Base-by-base conservation (phyloP, 2,329 filamentous ascomycete species). In the Aspergillus calidoustus region DNA sequence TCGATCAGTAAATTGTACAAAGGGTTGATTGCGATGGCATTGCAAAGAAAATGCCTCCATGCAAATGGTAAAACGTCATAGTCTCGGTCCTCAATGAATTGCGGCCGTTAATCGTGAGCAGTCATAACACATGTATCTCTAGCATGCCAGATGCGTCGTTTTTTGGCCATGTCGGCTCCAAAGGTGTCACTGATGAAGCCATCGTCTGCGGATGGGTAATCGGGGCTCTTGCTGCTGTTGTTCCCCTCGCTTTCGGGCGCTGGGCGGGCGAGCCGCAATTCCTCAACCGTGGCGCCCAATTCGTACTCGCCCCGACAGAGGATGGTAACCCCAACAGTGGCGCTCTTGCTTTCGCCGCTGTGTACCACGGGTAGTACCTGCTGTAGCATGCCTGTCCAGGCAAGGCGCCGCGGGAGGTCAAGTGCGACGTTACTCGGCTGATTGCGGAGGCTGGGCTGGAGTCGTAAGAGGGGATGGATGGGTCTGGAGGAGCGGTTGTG, bases 361-460 rank as follows among this genome's bases (percentile, higher is more conserved):
- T 78, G 76, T 1, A 97, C 73, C 7, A 86, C 72, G 0, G 90
- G 87, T 0, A 97, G 79, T 1, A 86, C 83, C 71, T 89, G 89
- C 77, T 97, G 93, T 60, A 97, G 77, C 31, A 91, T 88, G 1
- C 93, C 93, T 66, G 92, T 94, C 89, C 92, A 95, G 1, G 89
- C 89, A 57, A 97, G 84, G 65, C 92, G 91, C 71, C 91, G 89
- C 47, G 90, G 90, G 59, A 94, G 86, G 73, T 97, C 93, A 17
- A 96, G 85, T 2, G 91, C 90, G 15, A 91, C 82, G 63, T 87
- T 88, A 54, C 86, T 83, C 0, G 90, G 86, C 17, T 93, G 87
- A 70, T 93, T 86, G 49, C 90, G 86, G 17, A 97, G 84, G 54
- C 88, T 86, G 0, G 93, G 93, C 74, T 93, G 86, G 15, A 97